Conservation (phyloP, 2,329 filamentous ascomycete species). For the Fusarium euwallaceae region DNA sequence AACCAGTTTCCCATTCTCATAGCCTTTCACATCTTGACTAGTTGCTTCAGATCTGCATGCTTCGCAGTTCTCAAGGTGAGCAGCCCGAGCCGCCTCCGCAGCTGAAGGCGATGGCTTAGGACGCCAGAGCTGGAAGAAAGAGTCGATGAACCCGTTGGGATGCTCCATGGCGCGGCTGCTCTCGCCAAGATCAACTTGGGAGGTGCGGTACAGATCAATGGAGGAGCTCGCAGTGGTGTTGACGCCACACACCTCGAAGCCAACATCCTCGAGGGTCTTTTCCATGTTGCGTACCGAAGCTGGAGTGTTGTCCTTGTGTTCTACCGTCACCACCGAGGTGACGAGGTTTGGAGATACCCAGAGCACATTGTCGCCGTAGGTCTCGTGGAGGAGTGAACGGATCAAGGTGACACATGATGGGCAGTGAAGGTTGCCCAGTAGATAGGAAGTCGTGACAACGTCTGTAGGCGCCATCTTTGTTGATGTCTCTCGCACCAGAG, state of each 20-base stretch:
- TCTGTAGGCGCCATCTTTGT: conserved; percentile 47
- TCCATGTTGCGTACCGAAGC: conserved; percentile 60
- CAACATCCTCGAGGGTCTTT: conserved; percentile 65
- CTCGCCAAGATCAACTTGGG: conserved; percentile 41
- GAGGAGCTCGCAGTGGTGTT: conserved; percentile 53
- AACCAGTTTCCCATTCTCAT: conserved; percentile 23
- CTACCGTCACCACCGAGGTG: conserved; percentile 75
- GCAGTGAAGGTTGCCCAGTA: conserved; percentile 83
- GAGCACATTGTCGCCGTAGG: conserved; percentile 60
- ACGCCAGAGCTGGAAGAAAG: conserved; percentile 52
- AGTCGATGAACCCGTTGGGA: conserved; percentile 41
- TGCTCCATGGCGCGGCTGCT: conserved; percentile 40
- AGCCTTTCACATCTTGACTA: background rate
- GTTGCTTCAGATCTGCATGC: conserved; percentile 47
- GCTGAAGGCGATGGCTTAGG: conserved; percentile 41
- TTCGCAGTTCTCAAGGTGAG: conserved; percentile 56
- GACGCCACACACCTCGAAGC: conserved; percentile 70
- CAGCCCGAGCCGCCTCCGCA: conserved; percentile 43
- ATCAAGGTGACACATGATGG: conserved; percentile 80
- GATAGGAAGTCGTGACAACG: conserved; percentile 68
- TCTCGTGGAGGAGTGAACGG: conserved; percentile 66
- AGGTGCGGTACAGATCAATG: conserved; percentile 45
- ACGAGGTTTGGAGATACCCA: conserved; percentile 79
- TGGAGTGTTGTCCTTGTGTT: conserved; percentile 60
- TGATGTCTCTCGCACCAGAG: conserved; percentile 4